Evolutionary conservation across 2,329 filamentous ascomycete species (phyloP), one percentile per base, ranked within the genome.

Genomic region (Xylaria sp.): DNA sequence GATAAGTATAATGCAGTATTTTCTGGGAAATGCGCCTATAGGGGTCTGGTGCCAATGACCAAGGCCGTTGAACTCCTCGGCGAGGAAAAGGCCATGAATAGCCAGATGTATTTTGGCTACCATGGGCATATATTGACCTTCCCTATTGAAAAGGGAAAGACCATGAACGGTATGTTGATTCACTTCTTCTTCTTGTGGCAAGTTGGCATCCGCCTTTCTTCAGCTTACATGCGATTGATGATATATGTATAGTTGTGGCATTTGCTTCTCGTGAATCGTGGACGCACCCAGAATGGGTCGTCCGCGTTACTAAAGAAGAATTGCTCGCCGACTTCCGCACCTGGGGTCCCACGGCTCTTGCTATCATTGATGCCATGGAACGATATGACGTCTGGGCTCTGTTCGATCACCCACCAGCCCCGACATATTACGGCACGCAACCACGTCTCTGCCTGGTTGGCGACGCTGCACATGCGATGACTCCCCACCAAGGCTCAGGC

Each of bases 381-480:
- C 71, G 82, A 76, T 90, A 79, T 76, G 84, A 81, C 1, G 80
- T 85, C 39, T 86, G 84, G 71, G 84, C 85, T 56, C 77, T 84
- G 0, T 81, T 80, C 39, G 78, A 84, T n/a, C 73, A 82, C 51
- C 83, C 82, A 0, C 77, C 84, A 0, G 80, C 81, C 1, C 74
- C 75, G 12, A 87, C 83, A 52, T 81, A 80, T 72, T 80, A 80
- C 28, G 81, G 81, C 8, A 59, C 65, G 8, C 52, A 58, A 8
- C 74, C 73, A 10, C 79, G 83, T 0, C 73, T 86, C 28, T 84
- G 82, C 46, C 81, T 91, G 1, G 77, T 88, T 0, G 89, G 89
- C 15, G 89, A 91, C 73, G 88, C 89, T 0, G 89, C 89, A 0
- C 89, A 91, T 75, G 88, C 88, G 0, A 86, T 86, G 48, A 87